Evolutionary conservation across 2,329 filamentous ascomycete species (phyloP), one percentile per base, ranked within the genome.

Genomic region (Lachnellula willkommii): DNA sequence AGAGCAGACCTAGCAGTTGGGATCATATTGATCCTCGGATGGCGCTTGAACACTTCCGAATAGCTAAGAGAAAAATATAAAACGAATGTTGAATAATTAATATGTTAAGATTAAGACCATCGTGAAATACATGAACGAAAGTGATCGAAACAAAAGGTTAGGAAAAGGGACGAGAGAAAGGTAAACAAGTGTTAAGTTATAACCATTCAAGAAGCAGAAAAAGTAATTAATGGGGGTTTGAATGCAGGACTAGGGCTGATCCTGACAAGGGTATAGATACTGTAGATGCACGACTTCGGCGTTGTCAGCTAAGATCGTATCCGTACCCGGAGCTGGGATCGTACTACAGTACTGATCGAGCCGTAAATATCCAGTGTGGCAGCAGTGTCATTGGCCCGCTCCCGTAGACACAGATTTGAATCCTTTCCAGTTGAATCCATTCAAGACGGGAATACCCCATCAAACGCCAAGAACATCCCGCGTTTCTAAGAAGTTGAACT

Each of bases 241-340:
- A 47, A 28, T 47, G 50, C 50, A 50, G 47, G 37, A 54, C 51
- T 49, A 53, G 55, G 54, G 55, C 55, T 57, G 55, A 47, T 52
- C n/a, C 40, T 46, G 46, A 39, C 50, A 35, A 49, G 54, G 50
- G 36, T 32, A 35, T 28, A 46, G 28, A 48, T 39, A 50, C 40
- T 32, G 24, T 28, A 46, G 28, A 48, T 39, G 54, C 40, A 56
- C 46, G 32, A 39, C 14, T 43, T 51, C 49, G 49, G 12, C n/a
- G 17, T 12, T 12, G 12, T 26, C 7, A 32, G 22, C 24, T 14
- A 17, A 17, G n/a, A 24, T 47, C 26, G 45, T 47, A 47, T 47
- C 3, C n/a, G 2, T 22, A 28, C 14, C n/a, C 12, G 14, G 1
- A 24, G n/a, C 42, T 22, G 14, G 20, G 42, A 20, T n/a, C 8